Base-by-base conservation (phyloP, 176 grass and related monocot species). In the Oryza meyeriana region DNA sequence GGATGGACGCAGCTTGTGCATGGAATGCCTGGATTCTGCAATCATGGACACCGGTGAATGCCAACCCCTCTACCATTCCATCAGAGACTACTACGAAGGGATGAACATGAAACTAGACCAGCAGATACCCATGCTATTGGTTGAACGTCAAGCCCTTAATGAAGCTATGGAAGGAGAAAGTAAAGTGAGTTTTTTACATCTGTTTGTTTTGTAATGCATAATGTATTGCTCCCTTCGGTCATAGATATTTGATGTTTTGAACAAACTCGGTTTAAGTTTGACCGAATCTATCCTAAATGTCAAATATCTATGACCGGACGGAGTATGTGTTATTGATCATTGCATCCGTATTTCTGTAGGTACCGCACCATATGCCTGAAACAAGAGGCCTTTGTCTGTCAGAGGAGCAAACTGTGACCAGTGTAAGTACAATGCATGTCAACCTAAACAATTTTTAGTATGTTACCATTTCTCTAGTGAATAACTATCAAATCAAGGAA, bases 21-120 rank as follows among this genome's bases (percentile, higher is more conserved):
- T 98, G 65, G 95, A 93, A 80, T 98, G 95, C 77, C 84, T 93
- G 32, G 88, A 92, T 75, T 98, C 90, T 80, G 90, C 90, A 24
- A 85, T 98, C 64, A 98, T 98, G 92, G 92, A 94, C 81, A 91
- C 95, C 1, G 90, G 90, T 50, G 95, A 98, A 40, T 98, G 95
- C 70, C 95, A 98, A 27, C 84, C 90, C 34, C 77, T 98, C 27
- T 98, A 98, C 55, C 88, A 94, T 75, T 92, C 90, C 24, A 98
- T 98, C 82, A 93, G 88, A 77, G 94, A 98, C 73, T 98, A 94
- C 81, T 98, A 98, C 22, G 95, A 98, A 87, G 92, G 95, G 48
- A 89, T 98, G 95, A 89, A 93, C 66, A 98, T 98, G 95, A 94
- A 89, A 91, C 84, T 98, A 82, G 88, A 98, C 86, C 95, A 94